phyloP scores from a whole-genome alignment of 2,329 filamentous ascomycete species.

The Coniochaeta sp. region DNA sequence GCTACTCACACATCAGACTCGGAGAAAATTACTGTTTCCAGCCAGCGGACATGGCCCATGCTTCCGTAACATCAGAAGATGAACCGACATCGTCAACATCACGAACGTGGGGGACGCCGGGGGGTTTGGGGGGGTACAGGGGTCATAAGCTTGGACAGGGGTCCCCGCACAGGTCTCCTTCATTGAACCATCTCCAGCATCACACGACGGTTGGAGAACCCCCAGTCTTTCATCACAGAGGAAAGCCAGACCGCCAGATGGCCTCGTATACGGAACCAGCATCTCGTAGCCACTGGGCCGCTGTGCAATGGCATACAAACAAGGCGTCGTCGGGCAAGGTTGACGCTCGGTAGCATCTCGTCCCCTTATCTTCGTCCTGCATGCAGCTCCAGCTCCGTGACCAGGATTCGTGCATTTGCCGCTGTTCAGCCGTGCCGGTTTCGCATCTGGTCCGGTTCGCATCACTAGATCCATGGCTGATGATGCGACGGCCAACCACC shows the following conservation, averaged over 20 bases:
- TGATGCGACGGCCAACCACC: neutral
- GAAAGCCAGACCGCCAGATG: neutral
- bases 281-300: neutral
- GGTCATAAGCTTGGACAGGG: neutral
- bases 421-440: conserved; percentile 3
- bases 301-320: neutral
- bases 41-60: too few relatives aligned
- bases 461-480: neutral
- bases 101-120: neutral
- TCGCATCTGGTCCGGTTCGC: neutral
- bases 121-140: neutral
- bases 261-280: neutral
- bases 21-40: too few relatives aligned
- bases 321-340: neutral
- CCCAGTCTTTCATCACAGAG: neutral
- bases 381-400: neutral
- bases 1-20: too few relatives aligned
- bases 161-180: neutral
- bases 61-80: neutral
- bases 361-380: neutral
- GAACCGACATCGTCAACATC: neutral
- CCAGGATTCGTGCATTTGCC: conserved; percentile 3
- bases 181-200: neutral
- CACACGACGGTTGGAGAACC: neutral
- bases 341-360: neutral